A percentile compares a stretch with the other conserved stretches of the same genome.
Conservation (phyloP, 2,329 filamentous ascomycete genomes). For the Penicillium sp. region DNA sequence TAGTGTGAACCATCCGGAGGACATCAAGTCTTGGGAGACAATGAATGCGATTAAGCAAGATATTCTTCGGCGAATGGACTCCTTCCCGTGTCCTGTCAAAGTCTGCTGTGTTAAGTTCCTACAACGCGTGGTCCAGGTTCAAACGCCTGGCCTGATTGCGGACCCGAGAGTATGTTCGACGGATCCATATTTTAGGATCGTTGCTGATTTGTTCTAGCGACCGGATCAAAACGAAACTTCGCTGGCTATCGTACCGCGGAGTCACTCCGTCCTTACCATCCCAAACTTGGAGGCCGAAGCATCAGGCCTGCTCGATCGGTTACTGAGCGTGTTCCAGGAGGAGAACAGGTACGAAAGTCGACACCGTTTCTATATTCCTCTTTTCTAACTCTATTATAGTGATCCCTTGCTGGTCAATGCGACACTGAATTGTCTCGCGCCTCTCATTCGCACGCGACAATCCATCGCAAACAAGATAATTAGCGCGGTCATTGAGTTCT, state of each 20-base stretch:
- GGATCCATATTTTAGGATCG: not conserved
- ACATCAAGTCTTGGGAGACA: constrained; percentile 76
- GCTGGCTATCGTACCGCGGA: constrained; percentile 74
- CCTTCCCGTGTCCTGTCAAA: constrained; percentile 66
- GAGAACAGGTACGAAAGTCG: constrained; percentile 62
- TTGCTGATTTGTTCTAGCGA: constrained; percentile 45
- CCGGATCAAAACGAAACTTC: constrained; percentile 78
- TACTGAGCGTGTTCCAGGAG: constrained; percentile 80
- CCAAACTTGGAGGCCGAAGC: constrained; percentile 87
- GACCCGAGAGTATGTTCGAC: constrained; percentile 69
- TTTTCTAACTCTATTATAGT: constrained; percentile 44
- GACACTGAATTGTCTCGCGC: constrained; percentile 80
- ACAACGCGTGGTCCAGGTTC: constrained; percentile 85
- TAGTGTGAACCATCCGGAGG: constrained; percentile 82
- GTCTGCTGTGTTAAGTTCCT: constrained; percentile 98
- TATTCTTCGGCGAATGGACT: constrained; percentile 85
- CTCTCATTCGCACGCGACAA: constrained; percentile 75
- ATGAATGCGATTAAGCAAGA: constrained; percentile 85
- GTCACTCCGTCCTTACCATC: constrained; percentile 73
- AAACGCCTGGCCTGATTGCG: constrained; percentile 75
- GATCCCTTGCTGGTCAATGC: constrained; percentile 86
- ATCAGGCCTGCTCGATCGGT: constrained; percentile 80
- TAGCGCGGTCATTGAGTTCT: constrained; percentile 81
- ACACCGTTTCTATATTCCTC: not conserved
- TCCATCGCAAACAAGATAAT: constrained; percentile 80